These are phyloP conservation scores for Lentinula edodes DNA, from an alignment of 768 basidiomycete species.

Conservation along the genomic window DNA sequence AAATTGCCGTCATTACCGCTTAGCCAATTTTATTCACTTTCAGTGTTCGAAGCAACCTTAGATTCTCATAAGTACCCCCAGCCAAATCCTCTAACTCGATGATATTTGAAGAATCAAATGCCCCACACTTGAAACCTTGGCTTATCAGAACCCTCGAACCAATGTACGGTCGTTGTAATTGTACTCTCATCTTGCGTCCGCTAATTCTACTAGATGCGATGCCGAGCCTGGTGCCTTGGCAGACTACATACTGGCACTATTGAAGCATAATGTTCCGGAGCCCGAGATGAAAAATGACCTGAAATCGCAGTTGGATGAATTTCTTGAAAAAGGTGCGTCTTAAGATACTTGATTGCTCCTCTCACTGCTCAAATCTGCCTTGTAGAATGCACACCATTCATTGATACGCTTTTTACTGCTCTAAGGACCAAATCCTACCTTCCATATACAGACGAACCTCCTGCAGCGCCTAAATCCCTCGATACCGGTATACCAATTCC, in stretches of 20 bases:
- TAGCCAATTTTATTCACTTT: background rate
- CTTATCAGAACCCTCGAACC: slow-evolving; percentile 85
- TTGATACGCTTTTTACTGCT: slow-evolving; percentile 80
- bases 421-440: slow-evolving; percentile 83
- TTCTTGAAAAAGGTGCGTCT: slow-evolving; percentile 79
- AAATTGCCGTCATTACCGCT: background rate
- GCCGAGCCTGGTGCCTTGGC: slow-evolving; percentile 92
- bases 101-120: slow-evolving; percentile 64
- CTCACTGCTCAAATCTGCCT: slow-evolving; percentile 7
- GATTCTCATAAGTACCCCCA: background rate
- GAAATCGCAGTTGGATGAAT: slow-evolving; percentile 76
- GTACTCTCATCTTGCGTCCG: slow-evolving; percentile 16
- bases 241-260: slow-evolving; percentile 89
- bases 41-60: background rate
- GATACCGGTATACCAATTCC: slow-evolving; percentile 80
- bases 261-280: slow-evolving; percentile 86
- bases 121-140: slow-evolving; percentile 77
- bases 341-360: slow-evolving; percentile 8
- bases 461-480: slow-evolving; percentile 31
- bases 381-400: slow-evolving; percentile 66
- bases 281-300: slow-evolving; percentile 79
- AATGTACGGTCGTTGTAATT: slow-evolving; percentile 51
- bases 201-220: slow-evolving; percentile 64
- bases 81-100: slow-evolving; percentile 26
- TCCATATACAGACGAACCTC: slow-evolving; percentile 55